A percentile compares a stretch with the other conserved stretches of the same genome.
Conservation (phyloP, 257 asterid species). For the Echium plantagineum region DNA sequence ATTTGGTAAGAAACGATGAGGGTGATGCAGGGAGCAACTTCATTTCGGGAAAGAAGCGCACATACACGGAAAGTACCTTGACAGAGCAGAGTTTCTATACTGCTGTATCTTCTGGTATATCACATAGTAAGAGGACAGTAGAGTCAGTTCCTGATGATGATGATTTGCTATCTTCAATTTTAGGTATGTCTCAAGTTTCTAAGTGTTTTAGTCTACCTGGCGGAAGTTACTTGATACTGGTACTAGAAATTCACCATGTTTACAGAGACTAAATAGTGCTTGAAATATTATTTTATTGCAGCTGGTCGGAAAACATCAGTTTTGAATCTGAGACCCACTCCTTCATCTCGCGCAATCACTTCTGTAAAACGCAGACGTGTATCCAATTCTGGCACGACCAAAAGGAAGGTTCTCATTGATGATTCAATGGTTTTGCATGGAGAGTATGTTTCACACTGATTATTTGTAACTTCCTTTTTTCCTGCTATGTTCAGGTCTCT, state of each 20-base stretch:
- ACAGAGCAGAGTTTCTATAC: conserved; percentile 86
- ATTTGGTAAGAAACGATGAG: conserved; percentile 32
- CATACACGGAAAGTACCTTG: conserved; percentile 73
- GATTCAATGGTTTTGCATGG: conserved; percentile 98
- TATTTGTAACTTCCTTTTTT: neutral
- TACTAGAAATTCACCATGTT: neutral
- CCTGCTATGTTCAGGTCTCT: neutral
- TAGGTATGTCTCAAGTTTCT: conserved; percentile 39
- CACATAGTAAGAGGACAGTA: conserved; percentile 44
- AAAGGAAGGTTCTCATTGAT: conserved; percentile 84
- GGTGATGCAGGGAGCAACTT: conserved; percentile 63
- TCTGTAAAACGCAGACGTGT: conserved; percentile 59
- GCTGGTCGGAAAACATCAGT: conserved; percentile 73
- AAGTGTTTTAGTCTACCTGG: neutral
- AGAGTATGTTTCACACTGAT: conserved; percentile 52
- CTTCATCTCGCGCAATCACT: conserved; percentile 54
- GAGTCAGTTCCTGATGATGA: conserved; percentile 84
- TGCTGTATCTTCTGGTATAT: conserved; percentile 66
- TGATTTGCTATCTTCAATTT: conserved; percentile 83
- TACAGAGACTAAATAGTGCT: conserved; percentile 4
- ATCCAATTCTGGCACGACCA: conserved; percentile 44
- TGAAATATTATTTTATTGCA: conserved; percentile 17
- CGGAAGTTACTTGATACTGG: neutral
- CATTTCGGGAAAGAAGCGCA: conserved; percentile 71
- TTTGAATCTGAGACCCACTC: conserved; percentile 77